These are phyloP conservation scores for Wallacemonas sp. DNA, from an alignment of 208 protist species.

Conservation along the genomic window DNA sequence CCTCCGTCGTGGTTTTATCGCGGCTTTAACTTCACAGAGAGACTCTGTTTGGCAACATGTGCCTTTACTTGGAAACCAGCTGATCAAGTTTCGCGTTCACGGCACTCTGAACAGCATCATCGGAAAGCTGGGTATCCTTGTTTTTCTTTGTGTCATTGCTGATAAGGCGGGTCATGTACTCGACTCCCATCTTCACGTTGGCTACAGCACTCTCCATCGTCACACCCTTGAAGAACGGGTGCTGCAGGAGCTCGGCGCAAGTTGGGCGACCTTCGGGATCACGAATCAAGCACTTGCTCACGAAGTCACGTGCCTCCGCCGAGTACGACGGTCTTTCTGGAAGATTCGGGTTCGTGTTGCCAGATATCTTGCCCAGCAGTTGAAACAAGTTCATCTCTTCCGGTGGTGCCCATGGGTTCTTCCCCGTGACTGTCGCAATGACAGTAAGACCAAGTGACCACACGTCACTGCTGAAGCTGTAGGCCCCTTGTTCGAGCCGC, in stretches of 20 bases:
- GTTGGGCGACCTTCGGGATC: constrained; percentile 68
- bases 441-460: constrained; percentile 93
- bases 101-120: constrained; percentile 64
- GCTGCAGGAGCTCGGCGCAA: constrained; percentile 72
- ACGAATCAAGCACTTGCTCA: constrained; percentile 69
- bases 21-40: no score
- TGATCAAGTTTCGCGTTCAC: constrained; percentile 74
- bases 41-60: not conserved
- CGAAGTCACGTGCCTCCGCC: constrained; percentile 69
- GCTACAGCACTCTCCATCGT: constrained; percentile 67
- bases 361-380: constrained; percentile 76
- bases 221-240: constrained; percentile 72
- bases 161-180: constrained; percentile 86
- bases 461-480: constrained; percentile 92
- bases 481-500: constrained; percentile 84
- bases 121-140: constrained; percentile 40
- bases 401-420: constrained; percentile 86
- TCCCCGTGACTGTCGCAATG: constrained; percentile 76
- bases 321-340: constrained; percentile 65
- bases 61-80: constrained; percentile 38
- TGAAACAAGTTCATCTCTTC: constrained; percentile 90
- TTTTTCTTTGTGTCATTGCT: constrained; percentile 78
- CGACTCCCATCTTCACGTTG: constrained; percentile 82
- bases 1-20: no score
- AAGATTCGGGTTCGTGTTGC: constrained; percentile 72